Base-by-base conservation (phyloP, 192 early-diverging fungal genomes). In the Coemansia sp. region DNA sequence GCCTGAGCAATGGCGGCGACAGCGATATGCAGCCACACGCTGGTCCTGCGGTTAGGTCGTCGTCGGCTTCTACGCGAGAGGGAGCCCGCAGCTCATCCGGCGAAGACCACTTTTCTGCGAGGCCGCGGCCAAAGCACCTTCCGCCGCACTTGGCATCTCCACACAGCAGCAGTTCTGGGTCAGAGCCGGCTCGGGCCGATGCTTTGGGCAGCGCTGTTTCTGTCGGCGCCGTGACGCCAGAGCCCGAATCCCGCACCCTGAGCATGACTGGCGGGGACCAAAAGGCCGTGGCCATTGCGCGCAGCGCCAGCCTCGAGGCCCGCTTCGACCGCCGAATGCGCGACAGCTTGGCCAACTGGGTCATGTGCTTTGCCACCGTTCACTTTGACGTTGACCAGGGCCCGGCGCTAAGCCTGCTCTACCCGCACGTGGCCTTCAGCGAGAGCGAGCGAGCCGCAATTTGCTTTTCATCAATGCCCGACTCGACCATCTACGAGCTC, bases 361-460 rank as follows among this genome's bases (percentile, higher is more conserved):
- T 87, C 37, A 57, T 88, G 19, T 81, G 86, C 52, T 87, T 90
- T 69, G 86, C 83, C 36, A 74, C 83, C 15, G 87, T 90, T 41
- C 84, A 90, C 62, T 90, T 90, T 82, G 88, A 90, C 74, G 78
- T 85, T n/a, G 88, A 90, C 70, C 83, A 86, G 42, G 88, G 88
- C 41, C 88, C 74, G 78, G 86, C 85, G 36, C 73, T 90, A 36
- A 83, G 82, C 48, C 80, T 82, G 47, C 70, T 85, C 39, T 90
- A 90, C 60, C 88, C 88, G 18, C 85, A 86, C 30, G 80, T 80
- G 21, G 78, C 77, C 8, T 80, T 90, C 46, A 83, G 80, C 38
- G 76, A 69, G 32, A 79, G 79, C 42, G 88, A 90, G 70, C 78
- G 82, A 23, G 86, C 86, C 23, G 85, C 84, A n/a, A 82, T 90